Conservation (phyloP, 1,139 yeast species). For the Geotrichum candidum region DNA sequence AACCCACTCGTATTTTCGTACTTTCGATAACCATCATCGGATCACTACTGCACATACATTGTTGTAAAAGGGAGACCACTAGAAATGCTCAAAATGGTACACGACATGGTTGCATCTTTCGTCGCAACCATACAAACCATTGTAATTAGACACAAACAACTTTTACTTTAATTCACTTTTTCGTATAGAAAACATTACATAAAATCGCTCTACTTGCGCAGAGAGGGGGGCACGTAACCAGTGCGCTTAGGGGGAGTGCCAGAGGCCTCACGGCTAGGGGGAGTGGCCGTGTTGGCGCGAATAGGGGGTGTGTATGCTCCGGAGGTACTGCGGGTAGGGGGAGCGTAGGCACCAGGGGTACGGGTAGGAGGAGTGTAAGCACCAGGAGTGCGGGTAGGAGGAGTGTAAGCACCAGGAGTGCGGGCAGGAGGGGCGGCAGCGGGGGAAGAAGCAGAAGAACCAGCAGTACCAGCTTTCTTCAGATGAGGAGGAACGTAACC, state of each 20-base stretch:
- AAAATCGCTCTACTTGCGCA: neutral
- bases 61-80: neutral
- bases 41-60: neutral
- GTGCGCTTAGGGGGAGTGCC: neutral
- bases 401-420: conserved; percentile 11
- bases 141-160: neutral
- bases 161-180: neutral
- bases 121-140: neutral
- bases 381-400: conserved; percentile 10
- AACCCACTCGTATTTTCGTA: neutral
- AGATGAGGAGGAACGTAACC: conserved; percentile 12
- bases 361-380: conserved; percentile 11
- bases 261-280: neutral
- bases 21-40: neutral
- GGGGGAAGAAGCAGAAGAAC: conserved; percentile 2
- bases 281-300: neutral
- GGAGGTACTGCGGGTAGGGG: conserved; percentile 1
- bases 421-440: conserved; percentile 6
- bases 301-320: conserved; percentile 9
- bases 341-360: conserved; percentile 7
- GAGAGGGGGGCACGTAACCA: conserved; percentile 1
- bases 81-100: neutral
- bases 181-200: neutral
- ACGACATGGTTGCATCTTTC: neutral
- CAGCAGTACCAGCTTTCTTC: conserved; percentile 4